Conservation (phyloP, 1,284 basidiomycete genomes). For the Trichosporon sp. region DNA sequence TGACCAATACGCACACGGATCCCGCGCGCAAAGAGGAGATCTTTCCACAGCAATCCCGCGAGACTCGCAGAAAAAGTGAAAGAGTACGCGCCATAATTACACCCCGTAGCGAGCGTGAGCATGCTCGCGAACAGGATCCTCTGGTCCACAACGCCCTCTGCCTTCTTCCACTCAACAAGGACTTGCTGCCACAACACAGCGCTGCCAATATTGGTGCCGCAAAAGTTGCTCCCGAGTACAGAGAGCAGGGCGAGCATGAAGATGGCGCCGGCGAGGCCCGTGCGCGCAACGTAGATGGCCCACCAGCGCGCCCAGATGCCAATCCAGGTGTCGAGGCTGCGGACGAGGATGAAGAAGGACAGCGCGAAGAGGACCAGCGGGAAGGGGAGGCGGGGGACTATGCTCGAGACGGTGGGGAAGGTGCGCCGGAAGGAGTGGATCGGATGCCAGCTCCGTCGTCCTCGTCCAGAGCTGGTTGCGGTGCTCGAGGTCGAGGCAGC, state of each 20-base stretch:
- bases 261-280: constrained; percentile 57
- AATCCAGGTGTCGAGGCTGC: constrained; percentile 84
- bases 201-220: constrained; percentile 90
- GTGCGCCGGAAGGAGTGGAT: constrained; percentile 34
- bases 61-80: constrained; percentile 79
- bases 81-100: constrained; percentile 89
- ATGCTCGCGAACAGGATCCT: constrained; percentile 51
- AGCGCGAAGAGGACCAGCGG: constrained; percentile 84
- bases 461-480: background rate
- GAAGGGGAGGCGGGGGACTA: constrained; percentile 63
- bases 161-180: no score
- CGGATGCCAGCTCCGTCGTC: constrained; percentile 22
- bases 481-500: background rate
- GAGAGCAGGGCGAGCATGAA: constrained; percentile 61
- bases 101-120: constrained; percentile 74
- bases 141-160: constrained; percentile 29
- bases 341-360: constrained; percentile 92
- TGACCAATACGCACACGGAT: constrained; percentile 67
- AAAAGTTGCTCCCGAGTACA: constrained; percentile 80
- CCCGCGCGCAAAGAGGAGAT: constrained; percentile 76
- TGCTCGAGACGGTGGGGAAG: constrained; percentile 75
- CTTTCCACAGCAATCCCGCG: constrained; percentile 84
- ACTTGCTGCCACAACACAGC: constrained; percentile 30
- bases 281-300: constrained; percentile 59
- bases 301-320: constrained; percentile 78